Percentiles rank a stretch among this genome's conserved stretches.
phyloP scores from a whole-genome alignment of 208 protist species.

The Herpetomonas tarakana region DNA sequence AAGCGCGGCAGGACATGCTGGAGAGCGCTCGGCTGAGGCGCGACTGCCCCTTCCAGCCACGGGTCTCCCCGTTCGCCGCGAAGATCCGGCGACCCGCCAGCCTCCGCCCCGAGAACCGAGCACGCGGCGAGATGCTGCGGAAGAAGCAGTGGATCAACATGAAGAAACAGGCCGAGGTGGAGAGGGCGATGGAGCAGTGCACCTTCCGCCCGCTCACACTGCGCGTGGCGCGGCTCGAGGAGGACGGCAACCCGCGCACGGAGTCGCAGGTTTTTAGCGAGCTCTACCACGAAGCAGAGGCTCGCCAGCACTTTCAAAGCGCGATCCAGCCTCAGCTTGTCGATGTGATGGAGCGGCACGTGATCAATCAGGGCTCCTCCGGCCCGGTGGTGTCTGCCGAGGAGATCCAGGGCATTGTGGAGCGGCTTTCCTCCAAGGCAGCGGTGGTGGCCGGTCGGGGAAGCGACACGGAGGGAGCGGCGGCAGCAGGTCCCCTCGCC shows the following conservation, averaged over 20 bases:
- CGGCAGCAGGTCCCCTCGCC: not conserved
- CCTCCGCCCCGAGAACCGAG: conserved; percentile 69
- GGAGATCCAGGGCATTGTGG: conserved; percentile 53
- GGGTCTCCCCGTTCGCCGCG: conserved; percentile 60
- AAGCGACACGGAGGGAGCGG: not conserved
- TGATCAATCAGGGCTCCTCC: conserved; percentile 16
- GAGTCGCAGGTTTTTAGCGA: conserved; percentile 43
- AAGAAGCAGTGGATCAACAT: conserved; percentile 57
- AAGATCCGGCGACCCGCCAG: conserved; percentile 49
- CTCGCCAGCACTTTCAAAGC: conserved; percentile 41
- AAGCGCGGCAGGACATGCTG: conserved; percentile 58
- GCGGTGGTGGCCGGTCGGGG: conserved; percentile 8
- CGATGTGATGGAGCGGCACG: conserved; percentile 40
- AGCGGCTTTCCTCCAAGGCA: conserved; percentile 50
- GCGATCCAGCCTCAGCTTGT: conserved; percentile 55
- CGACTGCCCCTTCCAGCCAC: conserved; percentile 75
- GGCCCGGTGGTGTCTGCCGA: conserved; percentile 14
- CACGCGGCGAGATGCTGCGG: conserved; percentile 57
- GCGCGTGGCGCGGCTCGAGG: conserved; percentile 26
- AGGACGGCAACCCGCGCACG: not conserved
- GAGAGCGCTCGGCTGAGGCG: conserved; percentile 50
- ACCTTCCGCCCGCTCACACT: conserved; percentile 84
- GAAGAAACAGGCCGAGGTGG: conserved; percentile 52
- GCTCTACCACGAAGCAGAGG: conserved; percentile 60
- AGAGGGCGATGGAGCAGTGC: conserved; percentile 63